A percentile compares a stretch with the other conserved stretches of the same genome.
phyloP scores from a whole-genome alignment of 2,329 filamentous ascomycete species.

The Pseudogymnoascus sp. region DNA sequence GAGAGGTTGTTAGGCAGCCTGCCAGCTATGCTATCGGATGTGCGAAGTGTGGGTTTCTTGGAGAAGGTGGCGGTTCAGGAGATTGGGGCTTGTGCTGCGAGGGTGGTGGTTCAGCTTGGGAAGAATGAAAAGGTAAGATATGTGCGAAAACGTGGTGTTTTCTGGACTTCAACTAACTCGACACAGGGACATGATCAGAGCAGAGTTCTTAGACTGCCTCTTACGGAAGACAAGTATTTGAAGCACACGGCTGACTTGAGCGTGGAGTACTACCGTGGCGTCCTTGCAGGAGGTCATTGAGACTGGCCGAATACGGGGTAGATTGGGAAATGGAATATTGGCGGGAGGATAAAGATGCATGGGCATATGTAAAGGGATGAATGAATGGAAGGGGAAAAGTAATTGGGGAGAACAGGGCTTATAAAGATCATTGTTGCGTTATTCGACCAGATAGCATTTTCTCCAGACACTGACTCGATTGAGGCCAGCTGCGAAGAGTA shows the following conservation, averaged over 20 bases:
- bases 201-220: constrained; percentile 49
- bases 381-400: constrained; percentile 5
- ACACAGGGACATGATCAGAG: constrained; percentile 35
- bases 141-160: background rate
- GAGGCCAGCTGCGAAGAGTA: background rate
- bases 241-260: constrained; percentile 63
- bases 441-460: background rate
- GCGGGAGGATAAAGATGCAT: background rate
- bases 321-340: constrained; percentile 3
- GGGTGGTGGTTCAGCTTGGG: constrained; percentile 47
- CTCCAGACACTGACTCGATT: background rate
- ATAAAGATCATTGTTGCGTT: constrained; percentile 9
- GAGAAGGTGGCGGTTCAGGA: constrained; percentile 70
- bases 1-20: constrained; percentile 49
- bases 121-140: constrained; percentile 49
- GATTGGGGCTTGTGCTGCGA: constrained; percentile 67
- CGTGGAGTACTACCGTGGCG: constrained; percentile 50
- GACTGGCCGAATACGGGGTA: background rate
- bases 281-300: constrained; percentile 21
- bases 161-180: constrained; percentile 19
- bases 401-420: background rate
- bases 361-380: constrained; percentile 8
- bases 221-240: constrained; percentile 65
- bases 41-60: constrained; percentile 34
- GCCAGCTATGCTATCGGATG: constrained; percentile 38